Evolutionary conservation across 352 stramenopile genomes (phyloP).

Genomic region (Phytophthora pluvialis): DNA sequence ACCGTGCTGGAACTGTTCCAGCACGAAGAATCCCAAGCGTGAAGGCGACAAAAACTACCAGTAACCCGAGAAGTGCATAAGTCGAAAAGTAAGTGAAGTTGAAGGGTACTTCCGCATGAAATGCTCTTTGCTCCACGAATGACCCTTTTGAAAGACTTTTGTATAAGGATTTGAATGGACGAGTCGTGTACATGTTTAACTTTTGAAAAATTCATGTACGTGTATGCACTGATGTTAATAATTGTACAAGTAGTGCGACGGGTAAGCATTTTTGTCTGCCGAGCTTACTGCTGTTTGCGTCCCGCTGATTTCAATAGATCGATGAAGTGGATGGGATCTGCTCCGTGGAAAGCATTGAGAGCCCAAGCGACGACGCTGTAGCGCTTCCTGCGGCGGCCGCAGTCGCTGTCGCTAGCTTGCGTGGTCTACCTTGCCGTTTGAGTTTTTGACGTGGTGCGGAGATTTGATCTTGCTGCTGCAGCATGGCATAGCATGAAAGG

Average conservation of each 20-base stretch:
- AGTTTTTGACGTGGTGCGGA: conserved; percentile 32
- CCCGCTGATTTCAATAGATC: conserved; percentile 53
- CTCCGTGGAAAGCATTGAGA: conserved; percentile 65
- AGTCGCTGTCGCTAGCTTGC: conserved; percentile 23
- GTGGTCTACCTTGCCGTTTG: conserved; percentile 26
- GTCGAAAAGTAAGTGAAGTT: background rate
- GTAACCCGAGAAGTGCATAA: background rate
- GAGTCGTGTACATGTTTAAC: too few relatives aligned
- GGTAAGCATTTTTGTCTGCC: conserved; percentile 12
- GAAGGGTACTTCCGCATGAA: background rate
- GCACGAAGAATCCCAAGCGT: conserved; percentile 25
- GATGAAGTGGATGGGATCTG: conserved; percentile 56
- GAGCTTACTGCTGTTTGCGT: background rate
- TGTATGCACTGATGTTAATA: conserved; percentile 14
- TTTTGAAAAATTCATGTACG: too few relatives aligned
- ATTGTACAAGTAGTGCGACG: conserved; percentile 33
- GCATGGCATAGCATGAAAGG: conserved; percentile 74
- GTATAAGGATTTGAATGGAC: too few relatives aligned
- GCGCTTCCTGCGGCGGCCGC: conserved; percentile 26
- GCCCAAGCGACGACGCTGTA: conserved; percentile 31
- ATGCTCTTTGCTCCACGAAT: background rate
- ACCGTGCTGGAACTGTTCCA: conserved; percentile 70
- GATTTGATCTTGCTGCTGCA: conserved; percentile 56
- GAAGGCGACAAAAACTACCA: conserved; percentile 3
- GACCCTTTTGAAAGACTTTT: too few relatives aligned